phyloP scores from a whole-genome alignment of 1,284 basidiomycete species.

The Marasmius oreades region DNA sequence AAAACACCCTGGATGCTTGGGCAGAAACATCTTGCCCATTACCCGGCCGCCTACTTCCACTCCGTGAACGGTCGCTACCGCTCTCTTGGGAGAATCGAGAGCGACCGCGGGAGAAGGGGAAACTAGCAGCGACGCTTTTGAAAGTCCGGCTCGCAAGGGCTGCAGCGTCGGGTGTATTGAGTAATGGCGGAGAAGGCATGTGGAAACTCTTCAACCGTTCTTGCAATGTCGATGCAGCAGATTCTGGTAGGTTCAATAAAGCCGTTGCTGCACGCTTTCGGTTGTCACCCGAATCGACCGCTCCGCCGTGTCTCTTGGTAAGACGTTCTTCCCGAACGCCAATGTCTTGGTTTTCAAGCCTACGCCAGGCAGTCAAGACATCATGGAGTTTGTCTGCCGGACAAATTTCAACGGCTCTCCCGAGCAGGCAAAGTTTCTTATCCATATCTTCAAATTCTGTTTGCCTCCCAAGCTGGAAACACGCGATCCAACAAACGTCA shows the following conservation, averaged over 20 bases:
- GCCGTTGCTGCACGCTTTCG: constrained; percentile 20
- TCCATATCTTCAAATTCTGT: constrained; percentile 66
- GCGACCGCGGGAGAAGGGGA: constrained; percentile 56
- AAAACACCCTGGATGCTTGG: constrained; percentile 70
- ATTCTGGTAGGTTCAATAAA: constrained; percentile 21
- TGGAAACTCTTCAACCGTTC: constrained; percentile 59
- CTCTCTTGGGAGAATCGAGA: constrained; percentile 42
- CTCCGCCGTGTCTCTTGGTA: constrained; percentile 24
- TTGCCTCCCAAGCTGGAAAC: constrained; percentile 82
- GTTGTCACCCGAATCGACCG: constrained; percentile 19
- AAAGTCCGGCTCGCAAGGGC: constrained; percentile 73
- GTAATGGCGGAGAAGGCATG: constrained; percentile 60
- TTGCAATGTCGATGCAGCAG: constrained; percentile 48
- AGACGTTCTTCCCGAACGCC: constrained; percentile 43
- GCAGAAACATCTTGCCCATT: constrained; percentile 61
- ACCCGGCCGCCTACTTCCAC: constrained; percentile 37
- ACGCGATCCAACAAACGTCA: constrained; percentile 84
- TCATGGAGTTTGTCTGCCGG: constrained; percentile 75
- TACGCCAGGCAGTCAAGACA: constrained; percentile 71
- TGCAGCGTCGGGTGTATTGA: constrained; percentile 68
- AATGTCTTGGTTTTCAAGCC: constrained; percentile 61
- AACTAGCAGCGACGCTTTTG: constrained; percentile 72
- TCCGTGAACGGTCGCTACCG: constrained; percentile 32
- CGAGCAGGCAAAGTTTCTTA: constrained; percentile 72
- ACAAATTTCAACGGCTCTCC: constrained; percentile 83